Evolutionary conservation across 768 basidiomycete genomes (phyloP), one percentile per base, ranked within the genome.

Genomic region (Boletus speciosus): DNA sequence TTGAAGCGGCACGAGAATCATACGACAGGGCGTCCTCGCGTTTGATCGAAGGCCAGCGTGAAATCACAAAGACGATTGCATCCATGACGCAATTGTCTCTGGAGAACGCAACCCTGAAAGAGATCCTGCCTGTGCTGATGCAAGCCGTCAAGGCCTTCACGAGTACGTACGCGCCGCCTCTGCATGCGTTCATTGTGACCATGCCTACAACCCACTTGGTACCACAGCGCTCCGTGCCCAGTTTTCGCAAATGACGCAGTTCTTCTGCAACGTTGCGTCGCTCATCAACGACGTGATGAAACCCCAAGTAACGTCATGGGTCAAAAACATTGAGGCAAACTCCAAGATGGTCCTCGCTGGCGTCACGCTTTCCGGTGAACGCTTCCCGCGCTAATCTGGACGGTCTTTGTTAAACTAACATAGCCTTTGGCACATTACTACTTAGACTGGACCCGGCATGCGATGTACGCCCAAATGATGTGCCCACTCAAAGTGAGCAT

Each of bases 381-480:
- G 19, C 1, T 15, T 9, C 1, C 19, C 11, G 9, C 6, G 15
- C 6, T 14, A n/a, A 25, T 3, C 15, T 1, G 25, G 10, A 7
- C 6, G 1, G 0, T 21, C 40, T 19, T 12, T 5, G 11, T 23
- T 35, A 36, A 37, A 19, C 44, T 23, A 16, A 44, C 16, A 11
- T 31, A 11, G 1, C 10, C 25, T 16, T 38, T n/a, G 36, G 12
- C 9, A 21, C 36, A 6, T 25, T 29, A 32, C 31, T 16, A 14
- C 16, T 14, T 32, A 49, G 59, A 62, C 21, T 62, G 54, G 61
- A 5, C 61, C 1, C 57, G 46, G 2, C 61, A 59, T 42, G 57
- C 57, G 8, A 62, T 62, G 61, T 62, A 62, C 9, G 43, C 57
- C 11, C 61, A 62, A 40, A 62, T 62, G 61, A 62, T 62, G 57